Percentiles rank a stretch among this genome's conserved stretches.
Conservation (phyloP, 2,329 filamentous ascomycete genomes). For the Aspergillus floridensis region DNA sequence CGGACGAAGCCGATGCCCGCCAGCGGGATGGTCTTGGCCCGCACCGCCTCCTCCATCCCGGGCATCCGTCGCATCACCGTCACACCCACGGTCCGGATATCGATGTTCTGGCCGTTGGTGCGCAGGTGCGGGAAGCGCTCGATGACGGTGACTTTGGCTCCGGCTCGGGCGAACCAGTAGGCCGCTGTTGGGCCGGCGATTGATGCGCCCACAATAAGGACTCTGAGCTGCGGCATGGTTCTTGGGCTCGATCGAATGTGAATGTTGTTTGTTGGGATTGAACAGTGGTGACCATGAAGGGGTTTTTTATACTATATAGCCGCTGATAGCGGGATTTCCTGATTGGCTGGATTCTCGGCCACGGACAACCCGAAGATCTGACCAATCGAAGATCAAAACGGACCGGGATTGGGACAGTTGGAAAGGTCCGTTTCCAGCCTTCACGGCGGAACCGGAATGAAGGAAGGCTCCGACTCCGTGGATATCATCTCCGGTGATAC, state of each 20-base stretch:
- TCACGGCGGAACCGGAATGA: neutral
- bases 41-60: conserved; percentile 1
- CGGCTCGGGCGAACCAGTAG: conserved; percentile 2
- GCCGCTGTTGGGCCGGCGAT: conserved; percentile 1
- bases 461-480: neutral
- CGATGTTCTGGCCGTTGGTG: neutral
- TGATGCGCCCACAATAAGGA: neutral
- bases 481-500: too few species aligned
- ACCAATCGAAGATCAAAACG: neutral
- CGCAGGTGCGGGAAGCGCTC: neutral
- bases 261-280: neutral
- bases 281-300: neutral
- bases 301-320: neutral
- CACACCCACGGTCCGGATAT: neutral
- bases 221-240: neutral
- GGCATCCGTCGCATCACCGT: neutral
- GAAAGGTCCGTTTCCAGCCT: neutral
- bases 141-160: conserved; percentile 1
- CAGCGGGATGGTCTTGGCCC: neutral
- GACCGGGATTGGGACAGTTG: neutral
- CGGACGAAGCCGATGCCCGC: neutral
- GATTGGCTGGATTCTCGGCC: neutral
- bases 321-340: neutral
- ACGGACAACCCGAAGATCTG: neutral
- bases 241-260: neutral